Percentiles rank a stretch among this genome's conserved stretches.
Evolutionary conservation across 1,284 basidiomycete species (phyloP).

Genomic region (Lignosus rhinocerotis): DNA sequence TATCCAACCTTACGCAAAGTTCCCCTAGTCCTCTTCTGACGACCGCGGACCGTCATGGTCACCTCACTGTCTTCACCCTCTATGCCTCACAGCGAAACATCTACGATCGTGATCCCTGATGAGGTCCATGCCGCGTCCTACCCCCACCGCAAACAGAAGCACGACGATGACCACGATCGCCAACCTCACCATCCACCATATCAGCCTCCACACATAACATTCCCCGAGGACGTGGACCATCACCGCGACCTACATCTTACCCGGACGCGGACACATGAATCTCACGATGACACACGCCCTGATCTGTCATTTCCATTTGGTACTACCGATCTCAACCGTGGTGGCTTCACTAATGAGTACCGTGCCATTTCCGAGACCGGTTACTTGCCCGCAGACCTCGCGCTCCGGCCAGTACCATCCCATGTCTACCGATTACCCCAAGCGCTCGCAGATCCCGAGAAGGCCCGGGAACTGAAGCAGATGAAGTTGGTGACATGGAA

Average conservation of each 20-base stretch:
- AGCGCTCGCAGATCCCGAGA: constrained; percentile 35
- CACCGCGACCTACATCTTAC: constrained; percentile 15
- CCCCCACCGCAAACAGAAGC: constrained; percentile 2
- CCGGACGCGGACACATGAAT: constrained; percentile 21
- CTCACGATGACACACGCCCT: constrained; percentile 28
- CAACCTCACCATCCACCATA: neutral
- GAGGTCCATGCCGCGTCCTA: constrained; percentile 11
- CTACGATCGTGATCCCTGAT: constrained; percentile 27
- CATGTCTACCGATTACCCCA: constrained; percentile 28
- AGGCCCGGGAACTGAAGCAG: constrained; percentile 32
- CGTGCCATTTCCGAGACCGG: constrained; percentile 32
- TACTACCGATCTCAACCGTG: constrained; percentile 32
- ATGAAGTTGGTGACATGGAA: constrained; percentile 36
- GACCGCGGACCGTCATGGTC: constrained; percentile 20
- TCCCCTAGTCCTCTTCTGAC: constrained; percentile 10
- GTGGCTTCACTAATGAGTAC: constrained; percentile 37
- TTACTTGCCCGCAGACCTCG: constrained; percentile 28
- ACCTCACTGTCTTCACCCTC: constrained; percentile 18
- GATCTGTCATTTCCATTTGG: constrained; percentile 36
- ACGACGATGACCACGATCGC: constrained; percentile 6
- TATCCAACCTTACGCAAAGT: neutral
- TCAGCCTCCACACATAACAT: constrained; percentile 13
- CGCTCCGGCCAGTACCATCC: constrained; percentile 33
- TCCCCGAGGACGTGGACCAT: constrained; percentile 12
- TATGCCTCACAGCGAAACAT: constrained; percentile 28